phyloP scores from a whole-genome alignment of 495 filamentous ascomycete species.

The Platismatia glauca region DNA sequence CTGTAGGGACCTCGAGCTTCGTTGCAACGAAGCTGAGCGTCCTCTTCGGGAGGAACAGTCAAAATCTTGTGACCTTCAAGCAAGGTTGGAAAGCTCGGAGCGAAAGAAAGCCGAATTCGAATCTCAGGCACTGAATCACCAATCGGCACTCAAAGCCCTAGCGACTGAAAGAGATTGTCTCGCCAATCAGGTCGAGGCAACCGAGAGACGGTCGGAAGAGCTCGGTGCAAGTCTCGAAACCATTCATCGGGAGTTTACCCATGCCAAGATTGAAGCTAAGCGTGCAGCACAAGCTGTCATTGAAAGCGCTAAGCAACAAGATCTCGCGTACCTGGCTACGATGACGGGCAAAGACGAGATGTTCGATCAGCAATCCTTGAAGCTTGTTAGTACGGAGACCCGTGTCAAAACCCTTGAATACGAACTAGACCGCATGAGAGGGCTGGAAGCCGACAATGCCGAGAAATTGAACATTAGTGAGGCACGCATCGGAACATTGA shows the following conservation, averaged over 20 bases:
- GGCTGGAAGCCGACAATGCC: not conserved
- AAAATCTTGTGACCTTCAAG: constrained; percentile 33
- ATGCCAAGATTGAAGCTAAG: constrained; percentile 12
- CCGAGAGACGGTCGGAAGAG: constrained; percentile 25
- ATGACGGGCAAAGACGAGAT: constrained; percentile 40
- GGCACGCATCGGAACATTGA: not conserved
- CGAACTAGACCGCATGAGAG: constrained; percentile 1
- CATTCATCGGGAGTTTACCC: constrained; percentile 14
- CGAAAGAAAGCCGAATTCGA: constrained; percentile 28
- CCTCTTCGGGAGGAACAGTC: constrained; percentile 39
- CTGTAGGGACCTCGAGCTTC: constrained; percentile 47
- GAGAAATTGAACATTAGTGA: not conserved
- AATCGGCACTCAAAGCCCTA: constrained; percentile 23
- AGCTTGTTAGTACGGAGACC: constrained; percentile 5
- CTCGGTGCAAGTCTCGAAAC: constrained; percentile 27
- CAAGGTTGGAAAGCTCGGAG: constrained; percentile 25
- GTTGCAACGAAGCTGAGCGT: constrained; percentile 42
- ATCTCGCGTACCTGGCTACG: constrained; percentile 38
- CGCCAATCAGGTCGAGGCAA: constrained; percentile 27
- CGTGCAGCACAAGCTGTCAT: constrained; percentile 8
- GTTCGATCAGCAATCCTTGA: constrained; percentile 26
- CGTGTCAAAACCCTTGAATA: not conserved
- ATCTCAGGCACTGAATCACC: constrained; percentile 24
- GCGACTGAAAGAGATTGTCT: constrained; percentile 29
- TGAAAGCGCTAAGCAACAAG: constrained; percentile 32